These are phyloP conservation scores for Spirogloea muscicola DNA, from an alignment of 139 green algal species.

Conservation along the genomic window DNA sequence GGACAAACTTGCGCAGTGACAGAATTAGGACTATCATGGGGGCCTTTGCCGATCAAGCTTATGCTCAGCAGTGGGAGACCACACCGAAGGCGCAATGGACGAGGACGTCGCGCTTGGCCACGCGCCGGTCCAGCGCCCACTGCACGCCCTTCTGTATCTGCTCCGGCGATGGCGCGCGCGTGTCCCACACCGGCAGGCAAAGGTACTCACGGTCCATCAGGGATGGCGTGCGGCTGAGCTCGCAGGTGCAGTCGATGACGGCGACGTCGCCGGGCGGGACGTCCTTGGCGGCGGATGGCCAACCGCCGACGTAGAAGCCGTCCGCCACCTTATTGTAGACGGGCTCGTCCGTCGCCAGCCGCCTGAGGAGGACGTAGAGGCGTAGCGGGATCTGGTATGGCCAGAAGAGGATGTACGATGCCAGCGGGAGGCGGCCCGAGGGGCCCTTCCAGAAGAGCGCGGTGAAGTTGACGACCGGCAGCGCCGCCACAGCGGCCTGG, in stretches of 20 bases:
- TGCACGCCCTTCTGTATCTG: background rate
- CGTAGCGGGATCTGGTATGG: background rate
- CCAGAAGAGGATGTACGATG: background rate
- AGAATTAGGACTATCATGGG: no score
- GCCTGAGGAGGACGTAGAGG: background rate
- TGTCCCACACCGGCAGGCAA: background rate
- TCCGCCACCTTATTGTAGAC: background rate
- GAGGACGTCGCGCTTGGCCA: background rate
- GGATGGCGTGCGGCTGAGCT: background rate
- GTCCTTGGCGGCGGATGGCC: background rate
- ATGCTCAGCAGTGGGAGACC: no score
- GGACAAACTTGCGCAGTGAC: no score
- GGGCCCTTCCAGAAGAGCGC: background rate
- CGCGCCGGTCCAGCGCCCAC: background rate
- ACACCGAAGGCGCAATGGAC: background rate
- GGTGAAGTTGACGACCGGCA: background rate
- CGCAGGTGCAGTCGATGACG: background rate
- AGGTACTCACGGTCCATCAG: background rate
- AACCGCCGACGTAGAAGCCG: background rate
- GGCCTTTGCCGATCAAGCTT: no score
- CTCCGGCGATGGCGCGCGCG: background rate
- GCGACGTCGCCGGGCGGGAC: background rate
- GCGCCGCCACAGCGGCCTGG: no score
- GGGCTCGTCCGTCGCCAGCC: background rate
- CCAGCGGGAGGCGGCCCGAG: background rate